A percentile compares a stretch with the other conserved stretches of the same genome.
Evolutionary conservation across 2,329 filamentous ascomycete genomes (phyloP).

Genomic region (Metarhizium humberi): DNA sequence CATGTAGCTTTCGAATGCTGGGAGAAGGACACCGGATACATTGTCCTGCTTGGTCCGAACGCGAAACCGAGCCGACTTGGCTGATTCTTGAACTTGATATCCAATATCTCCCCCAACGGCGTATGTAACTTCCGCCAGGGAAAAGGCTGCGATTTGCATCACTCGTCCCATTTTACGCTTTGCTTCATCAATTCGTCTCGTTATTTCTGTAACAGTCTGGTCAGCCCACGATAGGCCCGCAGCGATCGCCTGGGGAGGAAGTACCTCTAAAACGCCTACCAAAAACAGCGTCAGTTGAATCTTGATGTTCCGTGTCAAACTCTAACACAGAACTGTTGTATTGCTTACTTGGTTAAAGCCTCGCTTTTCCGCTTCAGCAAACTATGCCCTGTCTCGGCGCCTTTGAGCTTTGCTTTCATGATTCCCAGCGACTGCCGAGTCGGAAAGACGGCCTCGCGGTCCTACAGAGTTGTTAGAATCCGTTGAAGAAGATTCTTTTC

Average conservation of each 20-base stretch:
- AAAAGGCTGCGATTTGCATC: conserved; percentile 98
- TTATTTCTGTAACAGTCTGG: conserved; percentile 61
- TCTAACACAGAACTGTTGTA: not conserved
- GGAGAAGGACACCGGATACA: conserved; percentile 90
- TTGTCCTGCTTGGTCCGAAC: conserved; percentile 96
- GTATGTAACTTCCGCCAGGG: conserved; percentile 93
- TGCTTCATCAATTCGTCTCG: conserved; percentile 91
- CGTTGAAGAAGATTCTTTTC: not conserved
- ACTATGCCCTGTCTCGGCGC: conserved; percentile 82
- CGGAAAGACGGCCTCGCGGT: conserved; percentile 92
- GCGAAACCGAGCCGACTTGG: conserved; percentile 84
- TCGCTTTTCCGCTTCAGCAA: conserved; percentile 97
- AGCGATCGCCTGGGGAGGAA: conserved; percentile 63
- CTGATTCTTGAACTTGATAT: conserved; percentile 96
- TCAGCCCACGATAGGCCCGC: conserved; percentile 41
- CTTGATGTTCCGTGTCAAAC: not conserved
- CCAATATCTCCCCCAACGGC: conserved; percentile 91
- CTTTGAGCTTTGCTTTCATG: conserved; percentile 98
- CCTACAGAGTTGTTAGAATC: conserved; percentile 39
- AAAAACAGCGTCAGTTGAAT: not conserved
- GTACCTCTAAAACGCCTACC: conserved; percentile 6
- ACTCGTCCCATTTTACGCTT: conserved; percentile 99
- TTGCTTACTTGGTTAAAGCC: conserved; percentile 81
- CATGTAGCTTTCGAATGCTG: conserved; percentile 84
- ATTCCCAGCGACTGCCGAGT: conserved; percentile 92